Conservation (phyloP, 2,329 filamentous ascomycete genomes). For the Chaetomium sp. region DNA sequence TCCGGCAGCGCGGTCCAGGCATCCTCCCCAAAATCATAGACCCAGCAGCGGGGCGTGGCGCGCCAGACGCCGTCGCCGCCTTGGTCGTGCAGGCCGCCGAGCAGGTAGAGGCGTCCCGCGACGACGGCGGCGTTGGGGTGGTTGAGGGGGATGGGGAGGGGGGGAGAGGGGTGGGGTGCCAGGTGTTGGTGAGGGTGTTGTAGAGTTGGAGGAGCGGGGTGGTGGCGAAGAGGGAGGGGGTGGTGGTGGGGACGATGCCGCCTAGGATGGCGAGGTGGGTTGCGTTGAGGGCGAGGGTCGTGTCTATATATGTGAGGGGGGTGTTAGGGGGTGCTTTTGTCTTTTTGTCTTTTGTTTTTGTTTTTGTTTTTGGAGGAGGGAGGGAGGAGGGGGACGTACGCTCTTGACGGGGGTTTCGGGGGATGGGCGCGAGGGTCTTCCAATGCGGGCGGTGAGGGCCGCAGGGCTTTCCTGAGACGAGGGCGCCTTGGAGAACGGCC, state of each 20-base stretch:
- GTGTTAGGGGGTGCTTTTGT: neutral
- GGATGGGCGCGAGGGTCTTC: conserved; percentile 4
- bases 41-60: neutral
- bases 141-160: neutral
- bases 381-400: neutral
- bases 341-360: neutral
- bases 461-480: neutral
- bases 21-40: neutral
- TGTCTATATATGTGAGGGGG: neutral
- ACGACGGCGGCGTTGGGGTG: conserved; percentile 8
- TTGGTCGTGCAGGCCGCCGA: neutral
- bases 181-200: neutral
- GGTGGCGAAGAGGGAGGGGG: neutral
- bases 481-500: neutral
- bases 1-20: neutral
- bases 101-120: neutral
- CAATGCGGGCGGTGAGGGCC: neutral
- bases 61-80: neutral
- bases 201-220: conserved; percentile 3
- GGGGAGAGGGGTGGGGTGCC: neutral
- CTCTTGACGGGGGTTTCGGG: neutral
- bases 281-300: conserved; percentile 2
- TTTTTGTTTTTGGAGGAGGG: neutral
- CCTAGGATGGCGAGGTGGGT: conserved; percentile 7
- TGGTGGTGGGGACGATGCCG: conserved; percentile 1